Percentiles rank a stretch among this genome's conserved stretches.
These are phyloP conservation scores for Agrostemma githago DNA, from an alignment of 148 eudicot species.

Conservation along the genomic window DNA sequence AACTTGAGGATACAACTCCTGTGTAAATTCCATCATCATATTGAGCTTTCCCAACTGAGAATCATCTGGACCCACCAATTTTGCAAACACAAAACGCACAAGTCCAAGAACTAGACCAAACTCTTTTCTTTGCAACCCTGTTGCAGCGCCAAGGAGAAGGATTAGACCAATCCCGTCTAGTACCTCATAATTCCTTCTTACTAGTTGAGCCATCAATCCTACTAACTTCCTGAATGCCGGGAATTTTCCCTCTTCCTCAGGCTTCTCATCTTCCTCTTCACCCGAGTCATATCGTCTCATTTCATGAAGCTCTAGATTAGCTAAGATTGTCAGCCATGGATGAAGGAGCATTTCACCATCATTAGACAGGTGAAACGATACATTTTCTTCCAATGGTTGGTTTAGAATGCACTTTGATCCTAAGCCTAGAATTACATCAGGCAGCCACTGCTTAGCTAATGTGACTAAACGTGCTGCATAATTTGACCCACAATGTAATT, in stretches of 20 bases:
- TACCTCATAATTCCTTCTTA: constrained; percentile 40
- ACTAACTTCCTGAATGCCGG: constrained; percentile 55
- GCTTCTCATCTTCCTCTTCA: constrained; percentile 35
- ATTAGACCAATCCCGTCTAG: constrained; percentile 57
- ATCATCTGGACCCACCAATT: constrained; percentile 35
- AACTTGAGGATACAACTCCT: constrained; percentile 47
- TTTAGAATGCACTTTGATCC: constrained; percentile 46
- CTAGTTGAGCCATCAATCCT: constrained; percentile 38
- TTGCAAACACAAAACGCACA: constrained; percentile 46
- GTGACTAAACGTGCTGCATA: constrained; percentile 55
- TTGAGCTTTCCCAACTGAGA: constrained; percentile 41
- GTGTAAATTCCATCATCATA: constrained; percentile 39
- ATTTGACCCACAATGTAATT: constrained; percentile 54
- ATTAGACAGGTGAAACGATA: constrained; percentile 17
- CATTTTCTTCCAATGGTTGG: constrained; percentile 34
- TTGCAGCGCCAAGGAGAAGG: constrained; percentile 34
- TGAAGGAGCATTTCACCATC: constrained; percentile 24
- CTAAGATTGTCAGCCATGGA: constrained; percentile 56
- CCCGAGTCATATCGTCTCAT: constrained; percentile 36
- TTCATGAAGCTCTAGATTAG: constrained; percentile 57
- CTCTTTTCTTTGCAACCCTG: constrained; percentile 56
- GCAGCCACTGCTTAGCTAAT: constrained; percentile 68
- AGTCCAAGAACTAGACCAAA: constrained; percentile 55
- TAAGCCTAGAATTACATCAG: constrained; percentile 73
- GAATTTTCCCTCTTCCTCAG: constrained; percentile 30